Evolutionary conservation across 1,139 yeast genomes (phyloP).

Genomic region (Lodderomyces metapsilosis): DNA sequence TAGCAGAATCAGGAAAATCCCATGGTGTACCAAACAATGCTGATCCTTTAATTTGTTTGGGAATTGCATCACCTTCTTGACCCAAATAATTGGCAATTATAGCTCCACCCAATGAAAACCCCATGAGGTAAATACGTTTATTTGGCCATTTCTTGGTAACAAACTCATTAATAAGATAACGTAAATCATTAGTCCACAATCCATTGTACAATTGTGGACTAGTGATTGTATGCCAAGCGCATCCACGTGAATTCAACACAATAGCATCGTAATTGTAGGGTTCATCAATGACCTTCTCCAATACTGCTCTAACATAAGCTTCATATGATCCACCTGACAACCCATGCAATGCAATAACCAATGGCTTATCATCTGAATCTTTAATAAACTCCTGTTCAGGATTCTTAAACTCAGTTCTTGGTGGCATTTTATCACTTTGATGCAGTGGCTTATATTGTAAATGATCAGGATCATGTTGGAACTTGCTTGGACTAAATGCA

Average conservation of each 20-base stretch:
- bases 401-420: constrained; percentile 41
- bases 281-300: constrained; percentile 31
- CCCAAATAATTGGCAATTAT: constrained; percentile 55
- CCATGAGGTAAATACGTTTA: constrained; percentile 49
- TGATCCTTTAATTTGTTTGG: constrained; percentile 45
- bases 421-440: constrained; percentile 40
- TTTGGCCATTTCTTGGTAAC: constrained; percentile 48
- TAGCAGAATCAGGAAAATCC: constrained; percentile 52
- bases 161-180: constrained; percentile 51
- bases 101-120: constrained; percentile 61
- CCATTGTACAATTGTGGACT: constrained; percentile 61
- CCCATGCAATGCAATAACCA: constrained; percentile 57
- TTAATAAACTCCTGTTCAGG: constrained; percentile 28
- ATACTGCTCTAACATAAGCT: constrained; percentile 49
- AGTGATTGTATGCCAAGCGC: constrained; percentile 57
- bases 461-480: constrained; percentile 22
- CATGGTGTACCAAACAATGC: constrained; percentile 55
- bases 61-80: constrained; percentile 41
- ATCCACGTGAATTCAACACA: constrained; percentile 59
- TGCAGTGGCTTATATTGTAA: constrained; percentile 30
- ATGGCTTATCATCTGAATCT: constrained; percentile 44
- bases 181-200: constrained; percentile 60
- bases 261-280: constrained; percentile 49
- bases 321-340: constrained; percentile 65
- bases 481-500: constrained; percentile 22